phyloP scores from a whole-genome alignment of 192 early-diverging fungal species.

The Backusella parvicylindrica region DNA sequence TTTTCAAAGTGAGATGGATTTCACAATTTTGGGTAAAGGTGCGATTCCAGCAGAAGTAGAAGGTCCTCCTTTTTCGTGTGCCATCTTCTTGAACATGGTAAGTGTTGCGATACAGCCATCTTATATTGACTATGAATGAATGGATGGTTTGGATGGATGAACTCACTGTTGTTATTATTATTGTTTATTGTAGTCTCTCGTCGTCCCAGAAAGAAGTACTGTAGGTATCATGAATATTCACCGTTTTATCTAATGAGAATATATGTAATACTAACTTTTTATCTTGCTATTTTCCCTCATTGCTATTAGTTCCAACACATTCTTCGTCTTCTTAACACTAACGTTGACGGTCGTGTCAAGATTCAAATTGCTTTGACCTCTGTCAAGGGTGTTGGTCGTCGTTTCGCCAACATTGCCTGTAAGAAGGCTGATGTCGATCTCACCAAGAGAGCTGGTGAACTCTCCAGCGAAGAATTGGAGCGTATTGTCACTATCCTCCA shows the following conservation, averaged over 20 bases:
- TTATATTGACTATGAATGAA: not conserved
- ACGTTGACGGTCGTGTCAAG: conserved; percentile 95
- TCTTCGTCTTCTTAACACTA: conserved; percentile 98
- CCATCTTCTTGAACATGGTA: conserved; percentile 17
- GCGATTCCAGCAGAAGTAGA: not conserved
- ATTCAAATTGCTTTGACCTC: conserved; percentile 94
- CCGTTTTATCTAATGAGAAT: not conserved
- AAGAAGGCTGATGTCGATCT: conserved; percentile 99
- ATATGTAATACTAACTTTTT: not conserved
- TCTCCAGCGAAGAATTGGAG: conserved; percentile 96
- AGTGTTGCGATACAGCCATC: not conserved
- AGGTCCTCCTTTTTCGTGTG: conserved; percentile 25
- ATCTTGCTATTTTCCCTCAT: not conserved
- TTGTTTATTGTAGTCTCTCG: conserved; percentile 65
- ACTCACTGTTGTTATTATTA: not conserved
- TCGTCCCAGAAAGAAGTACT: conserved; percentile 84
- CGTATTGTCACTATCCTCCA: conserved; percentile 98
- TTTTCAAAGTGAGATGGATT: conserved; percentile 1
- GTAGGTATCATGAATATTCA: not conserved
- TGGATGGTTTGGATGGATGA: not conserved
- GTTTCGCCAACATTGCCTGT: conserved; percentile 97
- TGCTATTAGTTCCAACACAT: conserved; percentile 83
- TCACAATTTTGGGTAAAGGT: not conserved
- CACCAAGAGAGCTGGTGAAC: conserved; percentile 97
- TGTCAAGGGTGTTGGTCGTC: conserved; percentile 98